Conservation (phyloP, 2,329 filamentous ascomycete species). For the Epichloe gansuensis region DNA sequence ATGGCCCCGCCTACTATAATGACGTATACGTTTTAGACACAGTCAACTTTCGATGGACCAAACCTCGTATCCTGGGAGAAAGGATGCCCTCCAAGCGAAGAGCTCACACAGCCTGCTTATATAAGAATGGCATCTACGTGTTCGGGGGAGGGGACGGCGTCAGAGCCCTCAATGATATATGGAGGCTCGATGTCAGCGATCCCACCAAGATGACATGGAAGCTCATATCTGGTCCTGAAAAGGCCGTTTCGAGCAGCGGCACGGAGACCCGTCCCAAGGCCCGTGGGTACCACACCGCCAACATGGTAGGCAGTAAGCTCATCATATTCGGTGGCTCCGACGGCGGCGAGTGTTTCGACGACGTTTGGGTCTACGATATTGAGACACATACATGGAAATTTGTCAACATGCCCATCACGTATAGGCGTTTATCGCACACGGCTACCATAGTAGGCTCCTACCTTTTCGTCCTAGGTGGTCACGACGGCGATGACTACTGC, state of each 20-base stretch:
- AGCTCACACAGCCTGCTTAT: constrained; percentile 58
- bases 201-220: constrained; percentile 56
- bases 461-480: constrained; percentile 56
- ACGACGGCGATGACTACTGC: constrained; percentile 57
- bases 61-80: constrained; percentile 46
- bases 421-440: constrained; percentile 53
- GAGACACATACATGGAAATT: constrained; percentile 46
- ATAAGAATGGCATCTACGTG: constrained; percentile 59
- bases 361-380: constrained; percentile 62
- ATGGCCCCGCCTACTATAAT: constrained; percentile 59
- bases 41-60: constrained; percentile 53
- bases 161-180: constrained; percentile 58
- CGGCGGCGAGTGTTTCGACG: constrained; percentile 58
- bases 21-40: constrained; percentile 62
- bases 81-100: constrained; percentile 46
- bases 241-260: constrained; percentile 14
- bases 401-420: constrained; percentile 47
- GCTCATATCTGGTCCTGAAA: constrained; percentile 40
- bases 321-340: constrained; percentile 60
- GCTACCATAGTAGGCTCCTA: constrained; percentile 58
- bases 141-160: constrained; percentile 60
- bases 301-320: constrained; percentile 59
- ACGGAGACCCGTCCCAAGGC: constrained; percentile 43
- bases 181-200: constrained; percentile 58
- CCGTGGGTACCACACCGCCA: constrained; percentile 58